Evolutionary conservation across 768 basidiomycete genomes (phyloP), one percentile per base, ranked within the genome.

Genomic region (Hygrocybe coccinea): DNA sequence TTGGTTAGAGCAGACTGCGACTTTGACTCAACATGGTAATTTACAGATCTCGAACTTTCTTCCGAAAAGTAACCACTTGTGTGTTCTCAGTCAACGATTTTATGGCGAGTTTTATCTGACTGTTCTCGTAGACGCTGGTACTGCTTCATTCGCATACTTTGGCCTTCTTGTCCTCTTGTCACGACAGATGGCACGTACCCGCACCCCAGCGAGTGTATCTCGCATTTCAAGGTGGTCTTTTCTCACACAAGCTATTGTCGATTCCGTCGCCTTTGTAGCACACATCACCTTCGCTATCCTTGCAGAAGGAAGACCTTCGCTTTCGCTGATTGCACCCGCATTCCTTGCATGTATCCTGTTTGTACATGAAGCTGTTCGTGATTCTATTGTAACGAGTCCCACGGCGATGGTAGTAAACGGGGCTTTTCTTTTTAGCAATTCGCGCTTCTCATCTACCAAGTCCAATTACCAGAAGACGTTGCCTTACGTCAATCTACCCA

Each of bases 261-360:
- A 97, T 64, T 82, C 88, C 0, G 84, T 92, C 41, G 84, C 89
- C 0, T 95, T 95, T 66, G 89, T 89, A 17, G 88, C 87, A 0
- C 91, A 95, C 62, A 84, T 94, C 52, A 94, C 91, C 0, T 86
- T 95, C 56, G 91, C 89, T 3, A 87, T 95, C 54, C 72, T 94
- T 36, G 84, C 89, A 2, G 88, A 94, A 58, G 91, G 91, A 41
- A 74, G 85, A 29, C 81, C 91, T 1, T 91, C 91, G 1, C 69
- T 95, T 21, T 85, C 91, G 1, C 76, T 94, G 22, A 77, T 94
- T 38, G 87, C 87, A 0, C 91, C 93, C 1, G 90, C 91, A 0
- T 95, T 93, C 63, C 64, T 95, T 22, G 86, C 89, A 10, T 87
- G 88, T 54, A 74, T 90, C 5, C 70, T 92, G 21, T 86, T 95